These are phyloP conservation scores for Populus deltoides DNA, from an alignment of 345 rosid genomes.

Conservation along the genomic window DNA sequence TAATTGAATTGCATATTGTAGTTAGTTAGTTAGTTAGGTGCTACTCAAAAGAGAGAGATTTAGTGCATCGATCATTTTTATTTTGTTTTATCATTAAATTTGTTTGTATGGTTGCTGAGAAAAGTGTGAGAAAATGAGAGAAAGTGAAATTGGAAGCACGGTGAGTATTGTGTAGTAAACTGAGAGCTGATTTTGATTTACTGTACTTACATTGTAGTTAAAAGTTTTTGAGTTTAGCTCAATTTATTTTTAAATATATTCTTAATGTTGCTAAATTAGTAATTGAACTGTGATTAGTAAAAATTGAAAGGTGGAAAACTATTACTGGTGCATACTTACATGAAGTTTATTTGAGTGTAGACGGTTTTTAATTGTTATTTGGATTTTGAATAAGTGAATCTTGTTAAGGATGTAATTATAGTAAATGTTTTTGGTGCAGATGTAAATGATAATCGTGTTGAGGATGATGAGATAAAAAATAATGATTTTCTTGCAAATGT, in stretches of 20 bases:
- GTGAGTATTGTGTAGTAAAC: background rate
- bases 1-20: background rate
- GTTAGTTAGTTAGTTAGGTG: background rate
- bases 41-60: background rate
- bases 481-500: constrained; percentile 85
- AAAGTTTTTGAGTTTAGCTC: background rate
- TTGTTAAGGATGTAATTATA: background rate
- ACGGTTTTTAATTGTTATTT: background rate
- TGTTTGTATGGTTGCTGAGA: constrained; percentile 9
- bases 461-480: constrained; percentile 40
- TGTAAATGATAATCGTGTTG: constrained; percentile 22
- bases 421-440: constrained; percentile 30
- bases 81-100: background rate
- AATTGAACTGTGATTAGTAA: background rate
- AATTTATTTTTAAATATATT: background rate
- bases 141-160: background rate
- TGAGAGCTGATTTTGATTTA: background rate
- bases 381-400: background rate
- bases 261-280: background rate
- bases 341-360: background rate
- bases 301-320: background rate
- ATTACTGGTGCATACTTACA: background rate
- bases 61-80: background rate
- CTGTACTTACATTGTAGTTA: background rate
- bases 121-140: constrained; percentile 3